Evolutionary conservation across 352 stramenopile species (phyloP), one percentile per base, ranked within the genome.

Genomic region (Phytophthora cactorum): DNA sequence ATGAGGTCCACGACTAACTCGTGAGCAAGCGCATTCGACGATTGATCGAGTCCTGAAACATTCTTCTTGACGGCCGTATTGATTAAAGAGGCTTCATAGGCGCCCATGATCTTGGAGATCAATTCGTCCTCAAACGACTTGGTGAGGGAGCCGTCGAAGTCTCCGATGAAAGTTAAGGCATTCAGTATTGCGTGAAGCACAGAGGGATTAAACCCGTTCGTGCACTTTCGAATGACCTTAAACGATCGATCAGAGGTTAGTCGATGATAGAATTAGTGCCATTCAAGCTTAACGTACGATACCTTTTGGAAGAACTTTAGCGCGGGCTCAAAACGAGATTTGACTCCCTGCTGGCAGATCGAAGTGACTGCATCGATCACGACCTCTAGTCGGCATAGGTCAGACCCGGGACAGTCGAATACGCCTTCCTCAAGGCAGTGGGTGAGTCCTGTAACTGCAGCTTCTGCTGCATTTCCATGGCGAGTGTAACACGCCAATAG

Each of bases 281-380:
- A 14, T 6, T 9, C 14, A 34, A 2, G 1, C 22, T 34, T 52
- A 14, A 36, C 7, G 4, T 27, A 15, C 2, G 4, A 29, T 61
- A 88, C 79, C 72, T 93, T 96, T 44, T 84, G 75, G 41, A 91
- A 91, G 45, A 93, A 86, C 25, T 79, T 72, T 22, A 95, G 68
- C 0, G 84, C 74, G 14, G 75, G 52, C 1, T 82, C 64, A 43
- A 95, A 93, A 5, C 87, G 78, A 32, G 82, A 80, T 58, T 89
- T 89, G 8, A 96, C 58, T 0, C 75, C 87, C 78, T 96, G 87
- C n/a, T 94, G 81, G 36, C 86, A 94, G n/a, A 83, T 53, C 12
- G 86, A 90, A 14, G 78, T 78, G 34, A 95, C 72, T 1, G 84
- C 82, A 27, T 93, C 77, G 14, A 91, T 75, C 1, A 86, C 66